phyloP scores from a whole-genome alignment of 2,329 filamentous ascomycete genomes.

The Fusarium paranaense region DNA sequence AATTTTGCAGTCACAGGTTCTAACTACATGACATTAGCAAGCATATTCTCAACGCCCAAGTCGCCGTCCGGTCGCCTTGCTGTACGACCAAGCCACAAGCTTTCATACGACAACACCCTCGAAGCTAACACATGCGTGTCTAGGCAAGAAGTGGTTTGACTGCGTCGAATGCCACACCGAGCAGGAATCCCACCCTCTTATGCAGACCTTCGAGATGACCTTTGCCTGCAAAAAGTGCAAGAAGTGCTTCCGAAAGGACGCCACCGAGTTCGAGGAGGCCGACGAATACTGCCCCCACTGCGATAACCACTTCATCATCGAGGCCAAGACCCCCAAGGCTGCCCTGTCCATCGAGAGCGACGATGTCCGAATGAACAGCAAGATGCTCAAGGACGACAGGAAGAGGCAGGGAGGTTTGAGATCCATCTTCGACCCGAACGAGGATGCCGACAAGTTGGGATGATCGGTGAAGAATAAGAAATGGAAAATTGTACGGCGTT shows the following conservation, averaged over 20 bases:
- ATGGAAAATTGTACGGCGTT: constrained; percentile 45
- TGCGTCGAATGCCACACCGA: constrained; percentile 95
- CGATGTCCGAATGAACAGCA: constrained; percentile 84
- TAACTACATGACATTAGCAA: constrained; percentile 70
- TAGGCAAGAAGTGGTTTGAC: constrained; percentile 98
- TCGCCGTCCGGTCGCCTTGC: constrained; percentile 94
- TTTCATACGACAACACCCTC: background rate
- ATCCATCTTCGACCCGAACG: constrained; percentile 81
- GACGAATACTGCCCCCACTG: constrained; percentile 99
- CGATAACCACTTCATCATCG: constrained; percentile 97
- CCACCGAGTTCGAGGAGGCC: constrained; percentile 90
- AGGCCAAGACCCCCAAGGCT: constrained; percentile 86
- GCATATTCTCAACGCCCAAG: constrained; percentile 98
- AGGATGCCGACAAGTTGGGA: constrained; percentile 80
- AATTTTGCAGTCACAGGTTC: background rate
- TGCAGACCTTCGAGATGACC: constrained; percentile 85
- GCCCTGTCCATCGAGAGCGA: constrained; percentile 90
- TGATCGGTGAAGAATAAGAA: constrained; percentile 54
- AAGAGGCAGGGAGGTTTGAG: constrained; percentile 65
- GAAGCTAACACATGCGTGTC: constrained; percentile 1
- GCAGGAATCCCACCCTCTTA: constrained; percentile 79
- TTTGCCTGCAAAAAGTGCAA: constrained; percentile 99
- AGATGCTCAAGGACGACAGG: constrained; percentile 94
- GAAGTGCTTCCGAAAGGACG: constrained; percentile 97
- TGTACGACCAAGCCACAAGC: constrained; percentile 68